Evolutionary conservation across 345 rosid species (phyloP).

Genomic region (Fremontodendron californicum): DNA sequence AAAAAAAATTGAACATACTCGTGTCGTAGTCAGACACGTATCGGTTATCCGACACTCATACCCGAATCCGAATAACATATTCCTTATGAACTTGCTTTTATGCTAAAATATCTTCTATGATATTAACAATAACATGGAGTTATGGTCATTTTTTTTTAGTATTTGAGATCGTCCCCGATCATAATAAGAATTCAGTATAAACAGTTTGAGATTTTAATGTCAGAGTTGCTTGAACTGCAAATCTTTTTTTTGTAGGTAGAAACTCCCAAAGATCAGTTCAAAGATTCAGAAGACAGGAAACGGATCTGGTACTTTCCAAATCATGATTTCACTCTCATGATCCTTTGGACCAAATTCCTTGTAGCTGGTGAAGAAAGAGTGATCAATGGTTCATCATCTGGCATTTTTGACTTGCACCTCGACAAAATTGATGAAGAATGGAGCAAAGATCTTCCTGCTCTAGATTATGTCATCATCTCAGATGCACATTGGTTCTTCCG

Average conservation of each 20-base stretch:
- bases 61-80: too few species aligned
- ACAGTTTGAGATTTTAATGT: neutral
- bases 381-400: conserved; percentile 45
- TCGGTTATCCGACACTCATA: too few species aligned
- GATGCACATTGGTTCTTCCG: conserved; percentile 79
- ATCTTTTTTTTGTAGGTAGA: conserved; percentile 49
- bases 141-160: too few species aligned
- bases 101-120: neutral
- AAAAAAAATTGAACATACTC: too few species aligned
- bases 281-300: conserved; percentile 56
- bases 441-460: conserved; percentile 34
- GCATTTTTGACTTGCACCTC: conserved; percentile 42
- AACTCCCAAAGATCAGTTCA: conserved; percentile 45
- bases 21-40: too few species aligned
- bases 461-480: conserved; percentile 60
- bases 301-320: conserved; percentile 62
- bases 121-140: too few species aligned
- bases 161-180: too few species aligned
- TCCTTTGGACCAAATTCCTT: conserved; percentile 61
- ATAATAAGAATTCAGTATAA: neutral
- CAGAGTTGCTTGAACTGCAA: neutral
- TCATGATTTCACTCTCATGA: conserved; percentile 64
- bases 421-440: conserved; percentile 46
- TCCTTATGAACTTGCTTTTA: neutral
- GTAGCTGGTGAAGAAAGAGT: conserved; percentile 47